Evolutionary conservation across 768 basidiomycete genomes (phyloP).

Genomic region (Macrolepiota fuliginosa): DNA sequence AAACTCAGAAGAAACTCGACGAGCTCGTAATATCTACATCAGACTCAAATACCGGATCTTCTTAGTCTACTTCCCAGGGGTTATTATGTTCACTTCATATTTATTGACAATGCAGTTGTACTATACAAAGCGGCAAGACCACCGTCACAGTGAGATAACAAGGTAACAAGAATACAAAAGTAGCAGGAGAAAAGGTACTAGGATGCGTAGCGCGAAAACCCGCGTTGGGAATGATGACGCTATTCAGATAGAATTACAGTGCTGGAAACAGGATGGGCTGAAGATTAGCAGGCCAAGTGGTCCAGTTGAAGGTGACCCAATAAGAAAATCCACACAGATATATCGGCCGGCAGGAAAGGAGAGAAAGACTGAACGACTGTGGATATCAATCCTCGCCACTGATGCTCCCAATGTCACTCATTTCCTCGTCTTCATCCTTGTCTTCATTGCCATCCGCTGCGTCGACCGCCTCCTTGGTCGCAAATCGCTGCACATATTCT

Average conservation of each 20-base stretch:
- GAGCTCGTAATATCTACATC: slow-evolving; percentile 50
- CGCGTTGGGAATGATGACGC: neutral
- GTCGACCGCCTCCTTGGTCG: slow-evolving; percentile 87
- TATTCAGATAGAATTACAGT: slow-evolving; percentile 8
- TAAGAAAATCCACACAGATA: neutral
- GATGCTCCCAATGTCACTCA: slow-evolving; percentile 86
- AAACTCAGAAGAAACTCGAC: slow-evolving; percentile 74
- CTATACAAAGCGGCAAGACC: slow-evolving; percentile 16
- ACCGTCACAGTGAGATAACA: slow-evolving; percentile 4
- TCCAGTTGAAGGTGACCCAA: slow-evolving; percentile 10
- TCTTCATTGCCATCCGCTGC: slow-evolving; percentile 64
- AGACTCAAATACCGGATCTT: slow-evolving; percentile 22
- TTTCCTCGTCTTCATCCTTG: slow-evolving; percentile 77
- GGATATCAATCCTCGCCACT: slow-evolving; percentile 58
- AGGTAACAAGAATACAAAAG: slow-evolving; percentile 12
- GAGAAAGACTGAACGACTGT: neutral
- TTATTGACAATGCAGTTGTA: slow-evolving; percentile 23
- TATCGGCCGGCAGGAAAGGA: neutral
- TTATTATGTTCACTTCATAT: slow-evolving; percentile 7
- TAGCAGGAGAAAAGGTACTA: slow-evolving; percentile 9
- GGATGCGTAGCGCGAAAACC: neutral
- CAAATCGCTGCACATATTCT: slow-evolving; percentile 97
- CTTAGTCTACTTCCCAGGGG: neutral
- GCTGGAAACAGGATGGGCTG: neutral
- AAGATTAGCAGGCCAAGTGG: slow-evolving; percentile 7